A percentile compares a stretch with the other conserved stretches of the same genome.
Conservation (phyloP, 2,329 filamentous ascomycete species). For the Pyricularia sp. region DNA sequence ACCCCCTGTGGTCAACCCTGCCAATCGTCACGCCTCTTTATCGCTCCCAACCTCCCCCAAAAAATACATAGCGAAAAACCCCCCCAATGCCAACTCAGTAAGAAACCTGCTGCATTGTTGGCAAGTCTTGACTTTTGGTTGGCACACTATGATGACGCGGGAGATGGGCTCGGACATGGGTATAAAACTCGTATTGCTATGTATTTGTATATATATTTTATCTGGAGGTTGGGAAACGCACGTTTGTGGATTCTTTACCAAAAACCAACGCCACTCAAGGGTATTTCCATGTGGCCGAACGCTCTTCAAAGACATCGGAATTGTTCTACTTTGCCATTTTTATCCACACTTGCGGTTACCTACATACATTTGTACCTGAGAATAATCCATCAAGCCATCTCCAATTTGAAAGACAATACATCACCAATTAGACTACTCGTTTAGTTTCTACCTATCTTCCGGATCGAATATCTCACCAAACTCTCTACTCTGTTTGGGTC, state of each 20-base stretch:
- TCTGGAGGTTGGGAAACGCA: slow-evolving; percentile 7
- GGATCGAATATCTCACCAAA: background rate
- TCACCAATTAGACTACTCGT: too few species aligned
- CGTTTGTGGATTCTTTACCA: background rate
- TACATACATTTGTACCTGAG: background rate
- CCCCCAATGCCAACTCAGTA: background rate
- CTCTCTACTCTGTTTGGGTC: background rate
- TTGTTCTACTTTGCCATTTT: background rate
- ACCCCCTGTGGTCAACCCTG: too few species aligned
- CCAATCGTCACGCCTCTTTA: background rate
- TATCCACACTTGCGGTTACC: background rate
- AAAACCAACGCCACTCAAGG: background rate
- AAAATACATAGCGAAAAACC: background rate
- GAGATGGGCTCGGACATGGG: background rate
- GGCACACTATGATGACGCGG: background rate
- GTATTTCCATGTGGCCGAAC: background rate
- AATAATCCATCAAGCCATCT: background rate
- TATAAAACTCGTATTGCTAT: background rate
- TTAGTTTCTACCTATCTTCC: too few species aligned
- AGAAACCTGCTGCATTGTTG: background rate
- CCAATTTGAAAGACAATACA: background rate
- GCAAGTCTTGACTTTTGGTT: background rate
- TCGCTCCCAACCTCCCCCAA: background rate
- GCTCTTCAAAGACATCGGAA: background rate
- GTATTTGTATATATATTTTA: background rate